Conservation (phyloP, 2,329 filamentous ascomycete species). For the Sarocladium strictum region DNA sequence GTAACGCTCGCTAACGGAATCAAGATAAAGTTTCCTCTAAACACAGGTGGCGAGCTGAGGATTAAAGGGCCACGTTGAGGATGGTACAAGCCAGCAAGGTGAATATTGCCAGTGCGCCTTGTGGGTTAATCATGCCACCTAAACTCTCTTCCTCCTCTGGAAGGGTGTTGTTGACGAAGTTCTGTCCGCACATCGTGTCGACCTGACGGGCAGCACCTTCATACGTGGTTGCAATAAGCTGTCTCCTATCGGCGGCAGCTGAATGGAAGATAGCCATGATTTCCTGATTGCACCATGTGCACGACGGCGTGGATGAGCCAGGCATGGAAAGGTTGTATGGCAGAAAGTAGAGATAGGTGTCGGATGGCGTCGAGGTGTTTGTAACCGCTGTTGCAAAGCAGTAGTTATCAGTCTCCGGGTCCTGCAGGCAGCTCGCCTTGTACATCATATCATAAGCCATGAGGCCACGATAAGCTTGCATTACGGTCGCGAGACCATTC, state of each 20-base stretch:
- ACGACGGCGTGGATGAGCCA: conserved; percentile 61
- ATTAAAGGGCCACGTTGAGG: neutral
- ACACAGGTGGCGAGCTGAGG: neutral
- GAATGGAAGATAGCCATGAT: conserved; percentile 78
- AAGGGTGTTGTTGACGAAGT: conserved; percentile 52
- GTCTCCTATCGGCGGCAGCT: conserved; percentile 58
- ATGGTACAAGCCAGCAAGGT: conserved; percentile 1
- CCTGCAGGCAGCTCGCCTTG: conserved; percentile 71
- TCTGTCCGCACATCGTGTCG: conserved; percentile 56
- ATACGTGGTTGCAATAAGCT: conserved; percentile 66
- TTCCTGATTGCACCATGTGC: conserved; percentile 67
- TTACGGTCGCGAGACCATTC: conserved; percentile 61
- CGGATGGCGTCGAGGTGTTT: conserved; percentile 62
- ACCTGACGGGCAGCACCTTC: conserved; percentile 64
- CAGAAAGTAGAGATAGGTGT: conserved; percentile 80
- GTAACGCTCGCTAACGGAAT: conserved; percentile 8
- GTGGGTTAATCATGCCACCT: conserved; percentile 12
- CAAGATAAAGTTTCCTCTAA: neutral
- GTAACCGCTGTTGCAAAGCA: conserved; percentile 80
- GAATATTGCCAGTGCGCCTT: conserved; percentile 11
- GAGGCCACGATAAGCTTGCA: conserved; percentile 70
- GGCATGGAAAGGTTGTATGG: conserved; percentile 71
- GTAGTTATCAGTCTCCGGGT: conserved; percentile 61
- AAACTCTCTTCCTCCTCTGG: conserved; percentile 26
- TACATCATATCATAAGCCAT: conserved; percentile 73